Base-by-base conservation (phyloP, 202 grass and related monocot species). In the Hordeum pubiflorum region DNA sequence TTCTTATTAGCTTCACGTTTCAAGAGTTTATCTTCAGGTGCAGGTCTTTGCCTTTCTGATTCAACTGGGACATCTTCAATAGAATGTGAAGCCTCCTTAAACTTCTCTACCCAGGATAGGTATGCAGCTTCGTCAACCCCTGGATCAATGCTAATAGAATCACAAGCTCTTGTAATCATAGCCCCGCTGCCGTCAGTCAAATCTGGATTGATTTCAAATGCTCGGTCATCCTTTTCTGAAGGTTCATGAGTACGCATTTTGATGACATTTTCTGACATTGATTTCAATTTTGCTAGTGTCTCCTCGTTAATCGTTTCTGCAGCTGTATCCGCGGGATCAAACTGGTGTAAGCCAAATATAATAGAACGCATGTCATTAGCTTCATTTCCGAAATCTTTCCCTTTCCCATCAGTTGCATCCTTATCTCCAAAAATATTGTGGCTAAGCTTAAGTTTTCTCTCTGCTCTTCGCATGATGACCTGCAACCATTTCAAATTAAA, bases 401-500 rank as follows among this genome's bases (percentile, higher is more conserved):
- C 80, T 32, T 81, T 88, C 69, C 48, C 79, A 60, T 84, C 68
- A 80, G 89, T 57, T 62, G 71, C 79, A 76, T 89, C 56, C n/a
- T 89, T 80, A 81, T 89, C 89, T 73, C 86, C 85, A 78, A 92
- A 76, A 72, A 97, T 79, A 82, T 83, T 87, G 76, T 92, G 70
- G 81, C 91, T 92, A 70, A 97, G 87, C 85, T 87, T 87, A 80
- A 94, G 89, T 86, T 97, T 97, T 82, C 73, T 92, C 72, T 97
- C 84, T 2, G 94, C 94, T 97, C 94, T 94, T 80, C 88, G 86
- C 89, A 97, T 94, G 77, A 97, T 97, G 43, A 94, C 89, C 94
- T 97, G 75, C 76, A 80, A 52, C 8, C 52, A 78, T 80, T 80
- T 59, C 4, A 33, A 46, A 46, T 46, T 13, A 9, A 46, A 70